phyloP scores from a whole-genome alignment of 805 yeast species.

The Wickerhamomyces rabaulensis region DNA sequence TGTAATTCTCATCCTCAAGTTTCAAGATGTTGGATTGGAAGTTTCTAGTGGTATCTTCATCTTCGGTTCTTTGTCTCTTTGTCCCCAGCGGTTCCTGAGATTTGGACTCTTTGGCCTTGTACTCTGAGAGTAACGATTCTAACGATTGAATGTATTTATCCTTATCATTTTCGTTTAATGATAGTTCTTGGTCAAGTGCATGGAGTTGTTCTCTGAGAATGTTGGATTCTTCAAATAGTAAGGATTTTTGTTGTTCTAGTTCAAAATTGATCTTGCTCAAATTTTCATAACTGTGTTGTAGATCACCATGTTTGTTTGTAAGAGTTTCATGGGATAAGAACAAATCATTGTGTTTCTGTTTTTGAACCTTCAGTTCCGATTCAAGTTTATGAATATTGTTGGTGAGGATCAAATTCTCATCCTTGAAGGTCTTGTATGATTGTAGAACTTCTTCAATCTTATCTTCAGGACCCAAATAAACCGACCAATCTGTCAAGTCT shows the following conservation, averaged over 20 bases:
- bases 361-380: conserved; percentile 24
- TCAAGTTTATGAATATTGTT: conserved; percentile 26
- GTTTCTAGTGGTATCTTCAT: conserved; percentile 18
- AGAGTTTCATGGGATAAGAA: conserved; percentile 33
- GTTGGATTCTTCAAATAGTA: conserved; percentile 55
- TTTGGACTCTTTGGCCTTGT: conserved; percentile 45
- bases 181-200: conserved; percentile 34
- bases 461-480: conserved; percentile 30
- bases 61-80: conserved; percentile 26
- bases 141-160: conserved; percentile 16
- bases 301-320: conserved; percentile 21
- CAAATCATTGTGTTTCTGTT: conserved; percentile 27
- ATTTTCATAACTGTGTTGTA: conserved; percentile 23
- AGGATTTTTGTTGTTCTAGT: conserved; percentile 43
- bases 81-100: conserved; percentile 23
- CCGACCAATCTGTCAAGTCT: conserved; percentile 42
- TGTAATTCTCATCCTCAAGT: conserved; percentile 37
- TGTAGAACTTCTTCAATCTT: conserved; percentile 34
- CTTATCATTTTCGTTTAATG: conserved; percentile 17
- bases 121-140: conserved; percentile 44
- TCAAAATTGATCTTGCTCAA: conserved; percentile 33
- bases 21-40: conserved; percentile 25
- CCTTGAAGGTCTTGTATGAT: conserved; percentile 34
- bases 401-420: conserved; percentile 32
- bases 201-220: conserved; percentile 53